A percentile compares a stretch with the other conserved stretches of the same genome.
These are phyloP conservation scores for Talaromyces wortmannii DNA, from an alignment of 495 filamentous ascomycete genomes.

Conservation along the genomic window DNA sequence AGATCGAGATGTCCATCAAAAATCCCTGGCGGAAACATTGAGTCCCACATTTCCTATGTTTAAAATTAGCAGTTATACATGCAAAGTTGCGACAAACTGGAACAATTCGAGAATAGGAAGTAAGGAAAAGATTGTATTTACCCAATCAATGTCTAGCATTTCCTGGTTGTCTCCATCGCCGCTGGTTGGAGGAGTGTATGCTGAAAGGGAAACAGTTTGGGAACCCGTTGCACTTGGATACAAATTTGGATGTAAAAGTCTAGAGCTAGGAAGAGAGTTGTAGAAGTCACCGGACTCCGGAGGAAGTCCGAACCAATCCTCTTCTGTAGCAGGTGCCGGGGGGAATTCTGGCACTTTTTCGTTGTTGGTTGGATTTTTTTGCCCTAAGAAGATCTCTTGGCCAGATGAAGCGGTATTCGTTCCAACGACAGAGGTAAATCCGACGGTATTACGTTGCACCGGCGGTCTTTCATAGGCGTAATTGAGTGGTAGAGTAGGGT, in stretches of 20 bases:
- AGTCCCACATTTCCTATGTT: background rate
- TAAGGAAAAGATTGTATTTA: background rate
- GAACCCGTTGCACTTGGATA: background rate
- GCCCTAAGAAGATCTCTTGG: background rate
- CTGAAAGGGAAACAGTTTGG: background rate
- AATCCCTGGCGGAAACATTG: background rate
- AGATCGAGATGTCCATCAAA: background rate
- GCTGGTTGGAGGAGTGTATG: background rate
- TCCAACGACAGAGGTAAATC: too few relatives aligned
- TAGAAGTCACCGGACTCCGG: background rate
- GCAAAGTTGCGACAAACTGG: too few relatives aligned
- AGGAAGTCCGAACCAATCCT: background rate
- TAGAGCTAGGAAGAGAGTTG: background rate
- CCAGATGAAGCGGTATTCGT: too few relatives aligned
- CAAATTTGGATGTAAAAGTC: background rate
- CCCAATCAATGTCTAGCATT: background rate
- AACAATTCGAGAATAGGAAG: background rate
- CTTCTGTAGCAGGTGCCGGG: too few relatives aligned
- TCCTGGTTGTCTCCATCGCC: background rate
- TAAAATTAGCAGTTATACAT: background rate
- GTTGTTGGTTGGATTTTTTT: too few relatives aligned
- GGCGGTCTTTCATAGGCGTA: background rate
- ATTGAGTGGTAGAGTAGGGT: background rate
- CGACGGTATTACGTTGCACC: background rate
- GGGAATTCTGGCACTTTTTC: too few relatives aligned